A percentile compares a stretch with the other conserved stretches of the same genome.
Evolutionary conservation across 192 early-diverging fungal species (phyloP).

Genomic region (Geosiphon pyriformis): DNA sequence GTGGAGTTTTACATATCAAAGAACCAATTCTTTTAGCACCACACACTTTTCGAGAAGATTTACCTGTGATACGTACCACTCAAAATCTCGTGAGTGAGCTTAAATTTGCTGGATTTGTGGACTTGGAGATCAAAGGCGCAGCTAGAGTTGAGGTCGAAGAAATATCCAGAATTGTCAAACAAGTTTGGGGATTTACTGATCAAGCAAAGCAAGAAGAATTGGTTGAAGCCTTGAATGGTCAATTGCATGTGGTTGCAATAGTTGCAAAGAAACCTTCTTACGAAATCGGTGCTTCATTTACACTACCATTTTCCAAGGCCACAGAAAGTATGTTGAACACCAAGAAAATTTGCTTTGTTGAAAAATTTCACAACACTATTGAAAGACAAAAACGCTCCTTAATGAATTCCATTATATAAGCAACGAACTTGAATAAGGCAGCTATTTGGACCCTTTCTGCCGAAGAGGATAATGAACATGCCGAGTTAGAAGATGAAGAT

Average conservation of each 20-base stretch:
- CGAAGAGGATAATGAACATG: slow-evolving; percentile 71
- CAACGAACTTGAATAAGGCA: slow-evolving; percentile 29
- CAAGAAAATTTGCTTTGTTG: no score
- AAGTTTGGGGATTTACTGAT: slow-evolving; percentile 50
- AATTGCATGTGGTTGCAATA: slow-evolving; percentile 45
- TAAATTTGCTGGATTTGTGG: slow-evolving; percentile 83
- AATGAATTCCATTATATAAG: slow-evolving; percentile 28
- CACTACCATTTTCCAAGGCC: slow-evolving; percentile 74
- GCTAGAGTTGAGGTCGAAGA: slow-evolving; percentile 40
- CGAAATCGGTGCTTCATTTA: slow-evolving; percentile 79
- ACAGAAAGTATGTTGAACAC: not conserved
- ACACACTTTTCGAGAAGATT: slow-evolving; percentile 32
- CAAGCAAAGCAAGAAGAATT: slow-evolving; percentile 33
- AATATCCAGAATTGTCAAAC: slow-evolving; percentile 40
- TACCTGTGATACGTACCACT: slow-evolving; percentile 52
- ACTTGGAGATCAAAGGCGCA: slow-evolving; percentile 39
- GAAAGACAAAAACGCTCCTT: not conserved
- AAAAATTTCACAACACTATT: not conserved
- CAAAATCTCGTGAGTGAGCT: slow-evolving; percentile 61
- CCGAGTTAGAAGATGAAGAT: slow-evolving; percentile 84
- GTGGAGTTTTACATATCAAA: slow-evolving; percentile 56
- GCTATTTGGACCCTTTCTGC: slow-evolving; percentile 72
- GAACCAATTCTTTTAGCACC: slow-evolving; percentile 62
- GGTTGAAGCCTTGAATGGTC: slow-evolving; percentile 34
- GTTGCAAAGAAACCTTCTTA: slow-evolving; percentile 75